A percentile compares a stretch with the other conserved stretches of the same genome.
These are phyloP conservation scores for Friedmanniomyces simplex DNA, from an alignment of 495 filamentous ascomycete genomes.

Conservation along the genomic window DNA sequence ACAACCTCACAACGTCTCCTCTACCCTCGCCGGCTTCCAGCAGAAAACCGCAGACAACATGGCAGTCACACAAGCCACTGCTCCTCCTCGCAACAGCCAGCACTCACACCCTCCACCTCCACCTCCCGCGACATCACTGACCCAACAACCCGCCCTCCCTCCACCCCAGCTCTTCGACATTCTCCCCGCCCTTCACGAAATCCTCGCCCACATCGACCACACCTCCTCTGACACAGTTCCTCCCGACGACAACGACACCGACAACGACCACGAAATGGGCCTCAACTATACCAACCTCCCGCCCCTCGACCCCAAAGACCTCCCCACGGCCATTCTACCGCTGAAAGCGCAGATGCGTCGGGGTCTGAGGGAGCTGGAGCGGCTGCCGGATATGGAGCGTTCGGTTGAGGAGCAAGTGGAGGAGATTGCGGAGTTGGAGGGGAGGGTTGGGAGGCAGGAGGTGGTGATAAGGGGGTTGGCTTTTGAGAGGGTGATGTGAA, in stretches of 20 bases:
- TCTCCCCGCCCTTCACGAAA: slow-evolving; percentile 66
- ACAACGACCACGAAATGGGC: neutral
- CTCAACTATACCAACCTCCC: slow-evolving; percentile 22
- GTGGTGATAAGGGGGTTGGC: slow-evolving; percentile 13
- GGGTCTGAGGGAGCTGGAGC: slow-evolving; percentile 55
- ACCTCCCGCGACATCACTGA: neutral
- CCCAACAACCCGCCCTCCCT: slow-evolving; percentile 29
- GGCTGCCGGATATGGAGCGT: slow-evolving; percentile 63
- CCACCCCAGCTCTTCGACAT: slow-evolving; percentile 64
- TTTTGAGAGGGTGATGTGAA: too few species aligned
- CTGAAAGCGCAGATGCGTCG: slow-evolving; percentile 73
- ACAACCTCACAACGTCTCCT: neutral
- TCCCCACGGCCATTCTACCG: slow-evolving; percentile 59
- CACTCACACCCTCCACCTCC: slow-evolving; percentile 11
- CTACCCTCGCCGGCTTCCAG: neutral
- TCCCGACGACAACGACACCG: slow-evolving; percentile 13
- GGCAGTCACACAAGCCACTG: neutral
- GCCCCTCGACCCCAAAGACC: slow-evolving; percentile 62
- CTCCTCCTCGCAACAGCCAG: neutral
- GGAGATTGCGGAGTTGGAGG: slow-evolving; percentile 70
- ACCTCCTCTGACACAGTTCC: slow-evolving; percentile 20
- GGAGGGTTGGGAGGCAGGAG: slow-evolving; percentile 30
- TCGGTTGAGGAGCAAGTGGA: slow-evolving; percentile 65
- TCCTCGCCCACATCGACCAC: slow-evolving; percentile 62
- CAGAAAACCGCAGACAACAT: neutral